Percentiles rank a stretch among this genome's conserved stretches.
Evolutionary conservation across 2,329 filamentous ascomycete genomes (phyloP).

Genomic region (Fusarium nygamai): DNA sequence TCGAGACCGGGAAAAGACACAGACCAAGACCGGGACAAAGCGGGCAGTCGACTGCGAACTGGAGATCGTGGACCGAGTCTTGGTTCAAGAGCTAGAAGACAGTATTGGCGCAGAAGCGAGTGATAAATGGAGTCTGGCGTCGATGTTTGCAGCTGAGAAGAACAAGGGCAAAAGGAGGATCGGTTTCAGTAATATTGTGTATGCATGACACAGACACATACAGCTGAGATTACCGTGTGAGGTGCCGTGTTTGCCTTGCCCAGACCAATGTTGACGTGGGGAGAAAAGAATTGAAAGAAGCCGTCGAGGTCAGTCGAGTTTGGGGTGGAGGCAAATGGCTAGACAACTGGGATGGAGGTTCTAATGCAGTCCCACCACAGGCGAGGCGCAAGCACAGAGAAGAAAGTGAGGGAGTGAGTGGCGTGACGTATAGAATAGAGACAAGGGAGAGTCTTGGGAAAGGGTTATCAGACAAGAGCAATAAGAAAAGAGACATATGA

Average conservation of each 20-base stretch:
- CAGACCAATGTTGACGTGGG: constrained; percentile 26
- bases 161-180: constrained; percentile 18
- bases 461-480: background rate
- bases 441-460: constrained; percentile 4
- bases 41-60: constrained; percentile 5
- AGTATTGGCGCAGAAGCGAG: constrained; percentile 20
- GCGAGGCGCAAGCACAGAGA: constrained; percentile 22
- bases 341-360: constrained; percentile 29
- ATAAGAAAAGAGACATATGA: background rate
- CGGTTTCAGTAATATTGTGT: constrained; percentile 25
- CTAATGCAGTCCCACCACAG: constrained; percentile 33
- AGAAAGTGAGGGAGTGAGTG: constrained; percentile 22
- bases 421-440: constrained; percentile 23
- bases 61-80: constrained; percentile 25
- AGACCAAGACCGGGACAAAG: constrained; percentile 38
- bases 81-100: constrained; percentile 6
- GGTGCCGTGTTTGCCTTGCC: constrained; percentile 24
- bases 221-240: constrained; percentile 40
- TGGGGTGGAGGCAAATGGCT: constrained; percentile 20
- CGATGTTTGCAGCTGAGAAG: constrained; percentile 23
- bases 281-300: constrained; percentile 29
- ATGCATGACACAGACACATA: constrained; percentile 33
- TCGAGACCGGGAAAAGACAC: constrained; percentile 28
- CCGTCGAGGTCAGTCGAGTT: constrained; percentile 27
- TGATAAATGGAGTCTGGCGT: constrained; percentile 12